Base-by-base conservation (phyloP, 257 asterid species). In the Cynanchum wilfordii region DNA sequence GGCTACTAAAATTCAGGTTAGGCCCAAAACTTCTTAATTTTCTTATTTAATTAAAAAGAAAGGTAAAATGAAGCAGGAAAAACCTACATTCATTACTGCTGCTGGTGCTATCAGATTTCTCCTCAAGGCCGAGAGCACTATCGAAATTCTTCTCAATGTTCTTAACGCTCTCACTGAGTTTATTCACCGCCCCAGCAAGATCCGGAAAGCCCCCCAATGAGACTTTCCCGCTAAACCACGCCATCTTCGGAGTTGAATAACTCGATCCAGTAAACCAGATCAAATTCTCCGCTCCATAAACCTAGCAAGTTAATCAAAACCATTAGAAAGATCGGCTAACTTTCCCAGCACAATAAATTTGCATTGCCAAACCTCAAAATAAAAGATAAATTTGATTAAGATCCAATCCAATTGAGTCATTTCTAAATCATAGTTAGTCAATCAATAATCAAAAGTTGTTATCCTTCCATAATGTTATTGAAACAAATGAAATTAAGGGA, bases 71-170 rank as follows among this genome's bases (percentile, higher is more conserved):
- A 75, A 70, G n/a, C 27, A 36, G 45, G 27, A 47, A 66, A 72
- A 27, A 20, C 81, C 60, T 84, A 95, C 99, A 87, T 85, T 92
- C 99, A 42, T 68, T 80, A 75, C 85, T 84, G 38, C 63, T 76
- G 55, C 78, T 54, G 47, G 78, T 78, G 38, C 40, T 58, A 68
- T 86, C 90, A 17, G 96, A 77, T 75, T 89, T 86, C 84, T 89
- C 99, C 72, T 95, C 97, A 24, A 95, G 88, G 65, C 99, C 99
- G 52, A 95, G 92, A 16, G 99, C 99, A n/a, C 66, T 87, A 52
- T 95, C 99, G 80, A 95, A 95, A 85, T 92, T 95, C 85, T 95
- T 92, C 87, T 92, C 99, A 11, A 95, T 95, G 76, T 86, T 92
- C 77, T 95, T 95, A 67, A 92, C 99, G 82, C 99, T 88, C 84